A percentile compares a stretch with the other conserved stretches of the same genome.
Conservation (phyloP, 2,329 filamentous ascomycete species). For the Westerdykella ornata region DNA sequence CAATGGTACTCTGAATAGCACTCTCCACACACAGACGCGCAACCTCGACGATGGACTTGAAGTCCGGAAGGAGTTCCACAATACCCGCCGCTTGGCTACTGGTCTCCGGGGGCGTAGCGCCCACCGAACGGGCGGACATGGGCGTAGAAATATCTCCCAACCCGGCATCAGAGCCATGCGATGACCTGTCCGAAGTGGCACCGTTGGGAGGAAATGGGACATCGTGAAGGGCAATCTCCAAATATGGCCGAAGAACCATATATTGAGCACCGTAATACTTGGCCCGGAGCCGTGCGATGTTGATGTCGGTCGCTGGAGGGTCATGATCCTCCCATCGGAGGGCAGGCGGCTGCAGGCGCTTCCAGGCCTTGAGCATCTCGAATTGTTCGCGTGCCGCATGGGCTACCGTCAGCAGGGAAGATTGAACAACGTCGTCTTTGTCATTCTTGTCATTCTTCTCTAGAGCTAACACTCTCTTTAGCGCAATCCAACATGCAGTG, state of each 20-base stretch:
- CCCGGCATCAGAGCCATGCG: no score
- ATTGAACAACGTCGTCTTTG: no score
- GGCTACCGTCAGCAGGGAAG: constrained; percentile 25
- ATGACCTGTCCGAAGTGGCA: not conserved
- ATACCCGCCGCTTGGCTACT: not conserved
- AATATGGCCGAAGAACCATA: constrained; percentile 78
- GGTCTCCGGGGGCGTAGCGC: constrained; percentile 2
- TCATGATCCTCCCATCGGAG: constrained; percentile 63
- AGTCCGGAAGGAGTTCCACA: not conserved
- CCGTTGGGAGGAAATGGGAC: constrained; percentile 28
- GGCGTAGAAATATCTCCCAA: no score
- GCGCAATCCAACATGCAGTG: no score
- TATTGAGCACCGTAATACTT: constrained; percentile 93
- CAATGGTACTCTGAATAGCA: constrained; percentile 75
- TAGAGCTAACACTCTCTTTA: constrained; percentile 6
- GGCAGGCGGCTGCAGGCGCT: constrained; percentile 42
- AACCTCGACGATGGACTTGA: constrained; percentile 9
- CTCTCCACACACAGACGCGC: constrained; percentile 43
- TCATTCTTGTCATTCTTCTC: no score
- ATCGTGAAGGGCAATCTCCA: constrained; percentile 54
- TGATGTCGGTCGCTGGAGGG: constrained; percentile 65
- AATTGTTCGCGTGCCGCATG: constrained; percentile 24
- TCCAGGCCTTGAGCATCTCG: constrained; percentile 50
- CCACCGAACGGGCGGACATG: constrained; percentile 1
- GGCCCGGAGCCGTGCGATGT: constrained; percentile 74